phyloP scores from a whole-genome alignment of 768 basidiomycete species.

The Suillus subalutaceus region DNA sequence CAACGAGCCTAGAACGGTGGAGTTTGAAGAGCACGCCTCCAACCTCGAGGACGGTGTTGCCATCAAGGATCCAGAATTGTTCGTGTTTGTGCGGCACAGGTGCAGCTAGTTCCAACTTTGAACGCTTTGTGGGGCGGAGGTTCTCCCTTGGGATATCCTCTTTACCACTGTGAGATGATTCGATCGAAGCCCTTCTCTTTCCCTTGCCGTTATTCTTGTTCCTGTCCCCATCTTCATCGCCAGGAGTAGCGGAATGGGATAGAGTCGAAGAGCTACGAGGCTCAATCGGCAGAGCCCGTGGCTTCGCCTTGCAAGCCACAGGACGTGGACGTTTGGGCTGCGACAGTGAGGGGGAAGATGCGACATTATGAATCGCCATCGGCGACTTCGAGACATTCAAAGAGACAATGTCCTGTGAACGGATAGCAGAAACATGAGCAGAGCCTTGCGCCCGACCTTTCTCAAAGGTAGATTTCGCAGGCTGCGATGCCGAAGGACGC shows the following conservation, averaged over 20 bases:
- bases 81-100: constrained; percentile 13
- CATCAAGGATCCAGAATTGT: constrained; percentile 39
- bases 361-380: neutral
- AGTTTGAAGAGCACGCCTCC: constrained; percentile 38
- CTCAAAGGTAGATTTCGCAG: neutral
- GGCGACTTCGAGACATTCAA: too few species aligned
- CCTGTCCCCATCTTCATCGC: neutral
- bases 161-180: neutral
- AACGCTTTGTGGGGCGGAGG: neutral
- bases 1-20: constrained; percentile 37
- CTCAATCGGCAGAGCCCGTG: neutral
- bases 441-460: neutral
- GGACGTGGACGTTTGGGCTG: constrained; percentile 1
- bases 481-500: neutral
- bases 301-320: neutral
- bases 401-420: neutral
- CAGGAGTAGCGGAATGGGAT: neutral
- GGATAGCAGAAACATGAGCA: neutral
- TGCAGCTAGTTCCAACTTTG: neutral
- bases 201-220: neutral
- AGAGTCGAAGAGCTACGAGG: neutral
- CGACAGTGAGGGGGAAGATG: neutral
- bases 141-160: neutral
- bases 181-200: constrained; percentile 6
- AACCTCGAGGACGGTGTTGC: constrained; percentile 38